phyloP scores from a whole-genome alignment of 2,329 filamentous ascomycete genomes.

The Talaromyces sp. region DNA sequence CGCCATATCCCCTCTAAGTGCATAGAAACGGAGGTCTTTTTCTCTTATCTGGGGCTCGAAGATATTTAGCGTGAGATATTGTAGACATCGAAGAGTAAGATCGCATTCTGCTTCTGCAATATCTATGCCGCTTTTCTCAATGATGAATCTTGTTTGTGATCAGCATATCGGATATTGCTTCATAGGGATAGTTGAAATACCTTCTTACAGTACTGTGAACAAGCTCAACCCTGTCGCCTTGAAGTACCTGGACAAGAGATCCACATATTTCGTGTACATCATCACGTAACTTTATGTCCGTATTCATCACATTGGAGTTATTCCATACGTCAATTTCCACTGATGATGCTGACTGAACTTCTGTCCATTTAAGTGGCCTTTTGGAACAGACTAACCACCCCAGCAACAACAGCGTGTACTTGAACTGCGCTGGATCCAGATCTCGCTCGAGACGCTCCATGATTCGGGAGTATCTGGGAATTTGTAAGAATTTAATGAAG shows the following conservation, averaged over 20 bases:
- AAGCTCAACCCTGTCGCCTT: constrained; percentile 2
- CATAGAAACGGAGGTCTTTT: neutral
- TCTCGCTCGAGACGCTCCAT: constrained; percentile 1
- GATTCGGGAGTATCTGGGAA: neutral
- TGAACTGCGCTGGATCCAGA: neutral
- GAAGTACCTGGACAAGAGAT: constrained; percentile 2
- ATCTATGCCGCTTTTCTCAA: neutral
- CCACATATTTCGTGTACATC: neutral
- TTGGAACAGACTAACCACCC: constrained; percentile 5
- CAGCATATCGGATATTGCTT: neutral
- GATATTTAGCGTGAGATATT: constrained; percentile 3
- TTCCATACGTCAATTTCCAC: neutral
- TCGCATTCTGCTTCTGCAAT: constrained; percentile 2
- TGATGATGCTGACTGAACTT: neutral
- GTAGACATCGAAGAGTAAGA: constrained; percentile 5
- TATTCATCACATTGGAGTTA: neutral
- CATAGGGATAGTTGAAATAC: neutral
- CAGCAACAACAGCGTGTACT: neutral
- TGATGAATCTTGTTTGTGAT: neutral
- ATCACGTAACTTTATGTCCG: neutral
- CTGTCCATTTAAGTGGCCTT: constrained; percentile 6
- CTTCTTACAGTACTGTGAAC: constrained; percentile 6
- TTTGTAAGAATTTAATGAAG: neutral
- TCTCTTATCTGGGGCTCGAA: neutral
- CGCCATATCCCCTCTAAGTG: neutral